Evolutionary conservation across 352 stramenopile species (phyloP).

Genomic region (Pythium rhizo-oryzae): DNA sequence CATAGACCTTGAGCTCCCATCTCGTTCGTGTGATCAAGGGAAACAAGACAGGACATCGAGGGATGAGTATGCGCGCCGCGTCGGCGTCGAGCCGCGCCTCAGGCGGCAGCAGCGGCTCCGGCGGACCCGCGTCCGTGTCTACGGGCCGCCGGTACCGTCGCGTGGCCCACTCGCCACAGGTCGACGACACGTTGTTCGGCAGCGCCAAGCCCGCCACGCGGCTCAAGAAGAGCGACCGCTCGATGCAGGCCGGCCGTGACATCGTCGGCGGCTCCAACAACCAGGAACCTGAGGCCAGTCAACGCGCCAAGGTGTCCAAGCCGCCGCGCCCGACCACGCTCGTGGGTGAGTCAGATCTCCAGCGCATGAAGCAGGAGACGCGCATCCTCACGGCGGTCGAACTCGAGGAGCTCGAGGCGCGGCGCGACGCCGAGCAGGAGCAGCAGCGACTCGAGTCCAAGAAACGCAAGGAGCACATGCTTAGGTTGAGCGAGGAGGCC

Average conservation of each 20-base stretch:
- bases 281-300: slow-evolving; percentile 27
- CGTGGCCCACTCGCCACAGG: slow-evolving; percentile 56
- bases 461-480: slow-evolving; percentile 81
- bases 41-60: neutral
- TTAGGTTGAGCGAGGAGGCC: slow-evolving; percentile 67
- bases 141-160: slow-evolving; percentile 60
- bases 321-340: slow-evolving; percentile 27
- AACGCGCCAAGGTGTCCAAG: slow-evolving; percentile 16
- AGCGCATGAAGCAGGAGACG: slow-evolving; percentile 70
- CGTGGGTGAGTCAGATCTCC: slow-evolving; percentile 46
- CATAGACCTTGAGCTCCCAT: neutral
- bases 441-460: slow-evolving; percentile 59
- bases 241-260: slow-evolving; percentile 63
- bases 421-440: slow-evolving; percentile 61
- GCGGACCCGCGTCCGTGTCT: neutral
- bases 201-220: neutral
- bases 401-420: slow-evolving; percentile 57
- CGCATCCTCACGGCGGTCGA: slow-evolving; percentile 59
- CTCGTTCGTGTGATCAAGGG: too few species aligned
- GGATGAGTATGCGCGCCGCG: slow-evolving; percentile 29
- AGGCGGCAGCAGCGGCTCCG: slow-evolving; percentile 1
- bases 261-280: slow-evolving; percentile 26
- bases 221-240: slow-evolving; percentile 50
- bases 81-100: slow-evolving; percentile 33
- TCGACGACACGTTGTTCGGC: slow-evolving; percentile 80